phyloP scores from a whole-genome alignment of 306 rosid species.

The Hippophae rhamnoides region DNA sequence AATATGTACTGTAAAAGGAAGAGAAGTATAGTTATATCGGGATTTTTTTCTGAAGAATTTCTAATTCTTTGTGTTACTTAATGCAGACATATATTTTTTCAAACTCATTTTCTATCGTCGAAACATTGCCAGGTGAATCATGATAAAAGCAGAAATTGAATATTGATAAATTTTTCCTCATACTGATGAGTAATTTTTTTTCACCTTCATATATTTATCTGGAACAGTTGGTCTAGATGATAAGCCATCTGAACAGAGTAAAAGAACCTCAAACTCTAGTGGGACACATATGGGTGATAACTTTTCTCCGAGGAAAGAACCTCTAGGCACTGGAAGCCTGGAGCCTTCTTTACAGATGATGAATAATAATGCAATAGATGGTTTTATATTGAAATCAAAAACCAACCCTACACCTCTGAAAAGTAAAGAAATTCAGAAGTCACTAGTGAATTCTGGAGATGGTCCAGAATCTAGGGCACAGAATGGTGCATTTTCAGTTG shows the following conservation, averaged over 20 bases:
- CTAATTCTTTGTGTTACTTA: constrained; percentile 16
- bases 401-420: constrained; percentile 33
- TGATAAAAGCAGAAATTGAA: constrained; percentile 17
- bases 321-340: constrained; percentile 32
- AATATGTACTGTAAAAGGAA: not conserved
- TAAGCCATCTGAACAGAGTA: constrained; percentile 58
- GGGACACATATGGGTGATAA: constrained; percentile 29
- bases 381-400: constrained; percentile 43
- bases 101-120: constrained; percentile 81
- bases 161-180: constrained; percentile 13
- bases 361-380: constrained; percentile 41
- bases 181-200: not conserved
- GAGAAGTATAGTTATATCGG: not conserved
- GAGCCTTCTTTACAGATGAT: constrained; percentile 46
- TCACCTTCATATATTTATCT: constrained; percentile 3
- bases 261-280: constrained; percentile 33
- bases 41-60: not conserved
- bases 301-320: constrained; percentile 33
- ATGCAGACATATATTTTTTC: constrained; percentile 87
- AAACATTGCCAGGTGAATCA: constrained; percentile 79
- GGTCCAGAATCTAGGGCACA: constrained; percentile 33
- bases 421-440: constrained; percentile 25
- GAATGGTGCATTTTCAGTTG: constrained; percentile 36
- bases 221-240: constrained; percentile 49
- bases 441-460: constrained; percentile 28